A percentile compares a stretch with the other conserved stretches of the same genome.
Evolutionary conservation across 2,329 filamentous ascomycete species (phyloP).

Genomic region (Diplodia seriata): DNA sequence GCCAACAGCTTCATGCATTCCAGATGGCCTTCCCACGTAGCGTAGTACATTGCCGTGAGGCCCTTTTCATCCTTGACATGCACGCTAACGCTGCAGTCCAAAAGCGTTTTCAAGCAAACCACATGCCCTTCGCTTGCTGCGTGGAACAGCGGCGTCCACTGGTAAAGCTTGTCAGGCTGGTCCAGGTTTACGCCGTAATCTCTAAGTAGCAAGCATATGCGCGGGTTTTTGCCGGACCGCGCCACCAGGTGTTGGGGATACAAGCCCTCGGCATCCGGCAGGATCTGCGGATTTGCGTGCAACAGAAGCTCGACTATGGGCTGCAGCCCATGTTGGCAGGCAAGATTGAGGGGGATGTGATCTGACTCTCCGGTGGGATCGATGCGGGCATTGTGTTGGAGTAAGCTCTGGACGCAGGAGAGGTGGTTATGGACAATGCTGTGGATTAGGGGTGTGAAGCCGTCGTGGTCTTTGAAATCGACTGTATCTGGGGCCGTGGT

Average conservation of each 20-base stretch:
- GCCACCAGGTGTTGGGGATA: slow-evolving; percentile 98
- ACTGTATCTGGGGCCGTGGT: slow-evolving; percentile 75
- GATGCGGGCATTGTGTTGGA: slow-evolving; percentile 80
- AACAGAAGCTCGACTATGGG: slow-evolving; percentile 85
- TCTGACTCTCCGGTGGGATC: slow-evolving; percentile 86
- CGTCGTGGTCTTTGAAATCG: slow-evolving; percentile 91
- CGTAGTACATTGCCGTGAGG: slow-evolving; percentile 95
- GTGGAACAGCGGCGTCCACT: slow-evolving; percentile 96
- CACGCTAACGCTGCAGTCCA: slow-evolving; percentile 79
- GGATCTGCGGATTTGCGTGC: slow-evolving; percentile 77
- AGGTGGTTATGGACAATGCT: slow-evolving; percentile 88
- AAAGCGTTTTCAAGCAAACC: slow-evolving; percentile 79
- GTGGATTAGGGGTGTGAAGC: slow-evolving; percentile 95
- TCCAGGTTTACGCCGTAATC: slow-evolving; percentile 88
- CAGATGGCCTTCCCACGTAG: slow-evolving; percentile 95
- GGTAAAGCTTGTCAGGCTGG: slow-evolving; percentile 93
- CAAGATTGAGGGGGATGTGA: slow-evolving; percentile 91
- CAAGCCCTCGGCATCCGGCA: slow-evolving; percentile 94
- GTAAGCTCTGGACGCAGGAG: slow-evolving; percentile 78
- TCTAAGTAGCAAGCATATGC: slow-evolving; percentile 80
- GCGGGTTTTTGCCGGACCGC: slow-evolving; percentile 80
- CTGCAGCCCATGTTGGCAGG: slow-evolving; percentile 89
- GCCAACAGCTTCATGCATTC: slow-evolving; percentile 91
- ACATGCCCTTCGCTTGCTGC: slow-evolving; percentile 96
- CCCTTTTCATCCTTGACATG: slow-evolving; percentile 89